Evolutionary conservation across 2,329 filamentous ascomycete species (phyloP), one percentile per base, ranked within the genome.

Genomic region (Basipetospora chlamydospora): DNA sequence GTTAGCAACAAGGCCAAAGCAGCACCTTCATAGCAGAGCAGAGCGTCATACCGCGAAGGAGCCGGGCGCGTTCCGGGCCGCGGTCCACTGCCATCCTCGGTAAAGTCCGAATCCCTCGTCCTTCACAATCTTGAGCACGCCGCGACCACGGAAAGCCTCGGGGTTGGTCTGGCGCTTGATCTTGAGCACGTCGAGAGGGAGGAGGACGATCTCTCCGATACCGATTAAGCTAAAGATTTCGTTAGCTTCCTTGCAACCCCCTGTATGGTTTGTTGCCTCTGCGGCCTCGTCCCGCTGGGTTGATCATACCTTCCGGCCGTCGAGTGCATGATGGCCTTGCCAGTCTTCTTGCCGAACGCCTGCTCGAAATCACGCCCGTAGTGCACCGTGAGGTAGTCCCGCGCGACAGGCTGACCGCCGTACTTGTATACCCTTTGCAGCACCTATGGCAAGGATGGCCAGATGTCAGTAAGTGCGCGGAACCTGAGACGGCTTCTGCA

Each of bases 81-180:
- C 90, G 35, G 90, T 96, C 90, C 90, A 96, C 47, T 85, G 84
- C 76, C 87, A 94, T 41, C 90, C 90, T 54, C 90, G 77, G 67
- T 98, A 98, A 35, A 98, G 65, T 34, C 86, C 86, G 52, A 96
- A 92, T 25, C 90, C 90, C 60, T 98, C 90, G 54, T 98, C 90
- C 41, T 74, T 72, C 43, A 98, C 72, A 46, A 98, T 96, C 61
- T 72, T 80, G 55, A 96, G 64, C 41, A 98, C 70, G 43, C 90
- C 90, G 51, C 90, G 82, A 48, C 88, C 88, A 47, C 86, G 77
- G 77, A 98, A 98, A 25, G 90, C 87, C 55, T 96, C 90, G 28
- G 90, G 90, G 69, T 98, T 98, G 47, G 90, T 98, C 67, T 98
- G 90, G 51, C 90, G 79, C 74, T 98, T 98, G 67, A 98, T 98